These are phyloP conservation scores for Gliomastix tumulicola DNA, from an alignment of 2,329 filamentous ascomycete genomes.

Conservation along the genomic window DNA sequence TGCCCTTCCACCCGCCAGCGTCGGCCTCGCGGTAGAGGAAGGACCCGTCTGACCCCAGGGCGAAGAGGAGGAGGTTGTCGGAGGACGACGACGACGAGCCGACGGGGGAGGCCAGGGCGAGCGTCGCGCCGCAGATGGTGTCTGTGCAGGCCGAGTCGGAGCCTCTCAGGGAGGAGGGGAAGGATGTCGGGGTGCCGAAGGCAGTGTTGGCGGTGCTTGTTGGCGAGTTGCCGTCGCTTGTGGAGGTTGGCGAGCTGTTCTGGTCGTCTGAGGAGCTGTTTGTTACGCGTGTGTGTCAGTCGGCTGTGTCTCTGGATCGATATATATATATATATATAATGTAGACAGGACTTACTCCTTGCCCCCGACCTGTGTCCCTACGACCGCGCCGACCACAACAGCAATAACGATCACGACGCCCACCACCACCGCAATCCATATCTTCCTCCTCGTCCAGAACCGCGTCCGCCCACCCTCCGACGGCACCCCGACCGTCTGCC, in stretches of 20 bases:
- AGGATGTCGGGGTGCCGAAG: constrained; percentile 2
- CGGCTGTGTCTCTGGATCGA: too few relatives aligned
- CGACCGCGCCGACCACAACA: constrained; percentile 1
- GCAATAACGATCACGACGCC: not conserved
- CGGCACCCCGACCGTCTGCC: too few relatives aligned
- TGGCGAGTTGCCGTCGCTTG: not conserved
- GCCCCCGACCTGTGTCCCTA: too few relatives aligned
- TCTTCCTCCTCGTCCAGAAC: constrained; percentile 1
- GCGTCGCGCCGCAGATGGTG: not conserved
- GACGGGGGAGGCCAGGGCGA: not conserved
- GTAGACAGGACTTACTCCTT: too few relatives aligned
- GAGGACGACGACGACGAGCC: not conserved
- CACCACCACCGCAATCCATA: constrained; percentile 1
- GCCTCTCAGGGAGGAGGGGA: not conserved
- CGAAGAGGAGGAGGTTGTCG: not conserved
- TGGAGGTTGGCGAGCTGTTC: not conserved
- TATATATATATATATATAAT: too few relatives aligned
- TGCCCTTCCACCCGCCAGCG: not conserved
- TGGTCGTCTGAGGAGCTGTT: too few relatives aligned
- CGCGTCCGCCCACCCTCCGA: too few relatives aligned
- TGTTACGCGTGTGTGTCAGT: too few relatives aligned
- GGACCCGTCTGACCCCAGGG: not conserved
- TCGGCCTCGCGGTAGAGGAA: constrained; percentile 2
- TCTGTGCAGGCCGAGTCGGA: constrained; percentile 1
- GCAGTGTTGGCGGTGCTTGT: not conserved